Percentiles rank a stretch among this genome's conserved stretches.
Evolutionary conservation across 2,329 filamentous ascomycete genomes (phyloP).

Genomic region (Fusarium marasasianum): DNA sequence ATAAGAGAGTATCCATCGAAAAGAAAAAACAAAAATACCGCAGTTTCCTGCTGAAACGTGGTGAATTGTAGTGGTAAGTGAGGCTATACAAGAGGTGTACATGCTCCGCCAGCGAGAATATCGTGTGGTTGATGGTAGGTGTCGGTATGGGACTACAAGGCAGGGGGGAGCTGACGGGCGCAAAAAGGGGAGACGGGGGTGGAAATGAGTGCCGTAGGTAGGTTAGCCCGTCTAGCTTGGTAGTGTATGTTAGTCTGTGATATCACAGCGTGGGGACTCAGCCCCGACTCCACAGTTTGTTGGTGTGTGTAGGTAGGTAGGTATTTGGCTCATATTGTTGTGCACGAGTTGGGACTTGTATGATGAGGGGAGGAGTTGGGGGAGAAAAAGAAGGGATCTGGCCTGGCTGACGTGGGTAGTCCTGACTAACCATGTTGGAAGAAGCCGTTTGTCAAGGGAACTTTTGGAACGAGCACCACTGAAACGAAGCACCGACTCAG

Average conservation of each 20-base stretch:
- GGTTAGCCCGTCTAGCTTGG: neutral
- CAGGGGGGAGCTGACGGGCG: slow-evolving; percentile 19
- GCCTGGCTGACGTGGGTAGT: slow-evolving; percentile 16
- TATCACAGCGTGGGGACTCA: slow-evolving; percentile 24
- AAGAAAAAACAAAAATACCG: slow-evolving; percentile 25
- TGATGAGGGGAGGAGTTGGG: neutral
- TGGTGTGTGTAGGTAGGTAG: neutral
- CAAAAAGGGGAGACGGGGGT: neutral
- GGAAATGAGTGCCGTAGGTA: slow-evolving; percentile 20
- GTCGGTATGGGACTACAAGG: slow-evolving; percentile 28
- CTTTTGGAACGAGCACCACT: slow-evolving; percentile 12
- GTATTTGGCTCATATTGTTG: slow-evolving; percentile 31
- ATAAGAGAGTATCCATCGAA: neutral
- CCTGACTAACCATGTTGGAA: slow-evolving; percentile 22
- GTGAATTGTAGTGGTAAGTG: slow-evolving; percentile 18
- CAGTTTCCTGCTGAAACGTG: slow-evolving; percentile 7
- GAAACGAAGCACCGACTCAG: neutral
- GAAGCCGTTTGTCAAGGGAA: slow-evolving; percentile 17
- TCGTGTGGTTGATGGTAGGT: slow-evolving; percentile 30
- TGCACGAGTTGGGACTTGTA: neutral
- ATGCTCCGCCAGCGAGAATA: slow-evolving; percentile 12
- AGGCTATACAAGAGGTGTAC: slow-evolving; percentile 36
- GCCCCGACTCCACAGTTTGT: slow-evolving; percentile 2
- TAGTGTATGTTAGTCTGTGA: neutral
- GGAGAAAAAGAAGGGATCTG: neutral